Percentiles rank a stretch among this genome's conserved stretches.
These are phyloP conservation scores for Magnaporthiopsis incrustans DNA, from an alignment of 2,329 filamentous ascomycete species.

Conservation along the genomic window DNA sequence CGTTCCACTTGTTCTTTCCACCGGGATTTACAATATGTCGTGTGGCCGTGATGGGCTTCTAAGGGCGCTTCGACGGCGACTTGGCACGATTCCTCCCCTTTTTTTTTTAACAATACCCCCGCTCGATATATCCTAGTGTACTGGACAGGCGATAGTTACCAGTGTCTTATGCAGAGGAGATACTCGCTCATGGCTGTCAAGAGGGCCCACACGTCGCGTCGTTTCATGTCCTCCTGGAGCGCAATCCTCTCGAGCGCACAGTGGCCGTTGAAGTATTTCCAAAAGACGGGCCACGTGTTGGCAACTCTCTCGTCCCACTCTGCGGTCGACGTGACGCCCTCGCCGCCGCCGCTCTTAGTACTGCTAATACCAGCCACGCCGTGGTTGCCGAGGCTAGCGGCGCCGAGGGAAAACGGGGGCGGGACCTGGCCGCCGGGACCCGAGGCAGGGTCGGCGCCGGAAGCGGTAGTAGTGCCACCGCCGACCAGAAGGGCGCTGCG, in stretches of 20 bases:
- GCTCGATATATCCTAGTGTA: too few species aligned
- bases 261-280: slow-evolving; percentile 81
- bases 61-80: too few species aligned
- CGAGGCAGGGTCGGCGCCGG: neutral
- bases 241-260: slow-evolving; percentile 81
- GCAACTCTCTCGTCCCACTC: slow-evolving; percentile 46
- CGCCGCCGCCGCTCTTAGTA: slow-evolving; percentile 1
- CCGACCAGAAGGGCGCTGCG: slow-evolving; percentile 8
- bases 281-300: slow-evolving; percentile 63
- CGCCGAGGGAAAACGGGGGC: neutral
- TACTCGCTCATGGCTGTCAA: slow-evolving; percentile 60
- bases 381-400: slow-evolving; percentile 4
- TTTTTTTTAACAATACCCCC: too few species aligned
- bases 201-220: slow-evolving; percentile 68
- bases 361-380: slow-evolving; percentile 1
- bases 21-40: too few species aligned
- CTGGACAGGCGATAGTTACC: slow-evolving; percentile 34
- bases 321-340: slow-evolving; percentile 4
- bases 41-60: too few species aligned
- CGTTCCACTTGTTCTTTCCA: too few species aligned
- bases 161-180: slow-evolving; percentile 60
- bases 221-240: slow-evolving; percentile 76
- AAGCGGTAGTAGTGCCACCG: slow-evolving; percentile 2
- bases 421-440: neutral
- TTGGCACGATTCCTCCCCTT: too few species aligned